Conservation (phyloP, 2,329 filamentous ascomycete genomes). For the Fusarium verrucosum region DNA sequence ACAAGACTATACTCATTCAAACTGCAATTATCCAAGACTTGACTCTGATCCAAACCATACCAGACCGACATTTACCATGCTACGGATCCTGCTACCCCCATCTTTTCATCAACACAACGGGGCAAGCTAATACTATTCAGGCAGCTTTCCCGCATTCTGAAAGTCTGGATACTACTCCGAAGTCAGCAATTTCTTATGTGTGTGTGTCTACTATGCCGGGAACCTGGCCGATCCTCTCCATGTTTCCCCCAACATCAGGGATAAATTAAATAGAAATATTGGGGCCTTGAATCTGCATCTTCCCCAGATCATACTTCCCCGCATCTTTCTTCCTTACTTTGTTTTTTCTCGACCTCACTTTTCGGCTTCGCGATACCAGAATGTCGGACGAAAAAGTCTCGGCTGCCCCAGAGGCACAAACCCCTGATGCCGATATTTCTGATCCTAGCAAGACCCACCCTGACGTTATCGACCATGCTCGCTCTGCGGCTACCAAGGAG, state of each 20-base stretch:
- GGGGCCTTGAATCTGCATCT: slow-evolving; percentile 6
- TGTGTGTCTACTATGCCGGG: not conserved
- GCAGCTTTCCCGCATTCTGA: not conserved
- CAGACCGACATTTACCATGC: no score
- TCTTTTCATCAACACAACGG: not conserved
- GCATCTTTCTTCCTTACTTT: not conserved
- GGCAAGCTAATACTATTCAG: slow-evolving; percentile 9
- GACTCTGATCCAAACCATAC: no score
- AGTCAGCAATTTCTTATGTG: not conserved
- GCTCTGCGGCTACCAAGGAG: slow-evolving; percentile 31
- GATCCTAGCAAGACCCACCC: slow-evolving; percentile 35
- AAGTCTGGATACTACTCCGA: no score
- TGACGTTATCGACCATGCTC: slow-evolving; percentile 34
- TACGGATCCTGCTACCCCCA: slow-evolving; percentile 3
- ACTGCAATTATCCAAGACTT: not conserved
- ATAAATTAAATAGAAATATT: slow-evolving; percentile 8
- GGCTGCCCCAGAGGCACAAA: slow-evolving; percentile 12
- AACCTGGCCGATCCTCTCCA: not conserved
- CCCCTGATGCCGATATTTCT: not conserved
- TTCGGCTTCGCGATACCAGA: not conserved
- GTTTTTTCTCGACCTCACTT: not conserved
- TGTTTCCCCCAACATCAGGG: not conserved
- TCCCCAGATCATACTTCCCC: slow-evolving; percentile 16
- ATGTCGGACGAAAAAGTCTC: slow-evolving; percentile 29
- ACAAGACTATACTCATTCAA: not conserved